Base-by-base conservation (phyloP, 1,139 yeast genomes). In the Debaryomycetaceae sp. region DNA sequence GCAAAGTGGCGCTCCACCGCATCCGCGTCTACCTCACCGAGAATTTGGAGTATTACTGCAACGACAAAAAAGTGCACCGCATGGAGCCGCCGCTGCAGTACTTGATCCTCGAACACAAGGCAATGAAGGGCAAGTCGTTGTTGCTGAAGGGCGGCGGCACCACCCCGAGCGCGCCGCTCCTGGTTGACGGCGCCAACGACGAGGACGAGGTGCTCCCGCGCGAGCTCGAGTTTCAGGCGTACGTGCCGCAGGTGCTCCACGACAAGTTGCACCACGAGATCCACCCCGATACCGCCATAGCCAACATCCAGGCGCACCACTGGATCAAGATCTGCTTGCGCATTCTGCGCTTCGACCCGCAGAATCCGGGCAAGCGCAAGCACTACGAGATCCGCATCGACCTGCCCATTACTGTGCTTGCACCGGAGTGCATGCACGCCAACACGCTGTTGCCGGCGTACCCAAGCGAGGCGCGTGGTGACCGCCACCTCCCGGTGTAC, bases 381-480 rank as follows among this genome's bases (percentile, higher is more conserved):
- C 96, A 86, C 52, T 91, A 83, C 49, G 97, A 91, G 57, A 82
- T 91, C 28, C 79, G 85, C 40, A 85, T 89, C 40, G 97, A 91
- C 53, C 83, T 95, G 7, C 96, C 96, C 5, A 77, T 88, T 39
- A 94, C 84, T 45, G 63, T 86, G 4, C 61, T 85, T 30, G 78
- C 83, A 17, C 65, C 69, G 12, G 47, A 65, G 25, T 83, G 88
- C 32, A 82, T 85, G 2, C 89, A 81, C 51, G 83, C 83, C 10
- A 81, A 82, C 44, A 81, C 89, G 0, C 53, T 81, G 24, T 57
- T 82, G 32, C 85, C 81, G 2, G 75, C 78, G 1, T 75, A 75
- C 44, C n/a, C n/a, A n/a, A n/a, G n/a, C n/a, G n/a, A 68, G 57
- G 32, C 17, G 8, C 29, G 9, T 14, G 28, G 19, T 10, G 32